These are phyloP conservation scores for Sabuloglossum arenarium DNA, from an alignment of 495 filamentous ascomycete genomes.

Conservation along the genomic window DNA sequence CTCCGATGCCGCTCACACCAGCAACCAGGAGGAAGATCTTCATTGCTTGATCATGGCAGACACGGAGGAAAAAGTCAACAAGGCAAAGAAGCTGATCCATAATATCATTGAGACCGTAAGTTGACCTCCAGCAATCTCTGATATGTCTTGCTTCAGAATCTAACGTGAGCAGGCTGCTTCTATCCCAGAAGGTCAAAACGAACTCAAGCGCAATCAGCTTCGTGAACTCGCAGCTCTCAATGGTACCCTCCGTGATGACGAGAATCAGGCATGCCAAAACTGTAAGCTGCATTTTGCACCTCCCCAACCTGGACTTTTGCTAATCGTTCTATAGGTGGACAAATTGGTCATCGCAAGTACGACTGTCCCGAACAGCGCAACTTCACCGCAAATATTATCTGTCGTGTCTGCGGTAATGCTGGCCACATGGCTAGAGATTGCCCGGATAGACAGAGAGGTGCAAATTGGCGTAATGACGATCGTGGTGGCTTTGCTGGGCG, in stretches of 20 bases:
- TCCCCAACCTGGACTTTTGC: constrained; percentile 5
- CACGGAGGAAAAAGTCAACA: constrained; percentile 95
- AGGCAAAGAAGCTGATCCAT: constrained; percentile 91
- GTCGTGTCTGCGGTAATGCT: constrained; percentile 90
- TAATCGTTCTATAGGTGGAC: constrained; percentile 34
- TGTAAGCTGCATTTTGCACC: constrained; percentile 31
- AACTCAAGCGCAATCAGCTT: constrained; percentile 94
- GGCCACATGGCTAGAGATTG: constrained; percentile 90
- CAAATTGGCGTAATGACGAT: constrained; percentile 74
- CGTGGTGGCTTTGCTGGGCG: constrained; percentile 17
- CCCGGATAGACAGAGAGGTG: constrained; percentile 74
- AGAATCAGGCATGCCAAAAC: constrained; percentile 99
- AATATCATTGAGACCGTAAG: constrained; percentile 93
- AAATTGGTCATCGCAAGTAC: constrained; percentile 98
- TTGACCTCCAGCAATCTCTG: constrained; percentile 9
- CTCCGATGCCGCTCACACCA: constrained; percentile 94
- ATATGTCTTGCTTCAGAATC: constrained; percentile 11
- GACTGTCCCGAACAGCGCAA: constrained; percentile 97
- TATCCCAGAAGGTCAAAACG: constrained; percentile 94
- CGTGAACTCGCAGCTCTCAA: constrained; percentile 93
- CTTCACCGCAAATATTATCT: constrained; percentile 97
- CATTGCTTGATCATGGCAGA: constrained; percentile 99
- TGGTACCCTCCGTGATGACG: constrained; percentile 93
- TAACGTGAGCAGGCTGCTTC: constrained; percentile 58
- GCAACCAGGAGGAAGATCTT: constrained; percentile 98